Conservation (phyloP, 371 early-diverging fungal genomes). For the Funneliformis caledonium region DNA sequence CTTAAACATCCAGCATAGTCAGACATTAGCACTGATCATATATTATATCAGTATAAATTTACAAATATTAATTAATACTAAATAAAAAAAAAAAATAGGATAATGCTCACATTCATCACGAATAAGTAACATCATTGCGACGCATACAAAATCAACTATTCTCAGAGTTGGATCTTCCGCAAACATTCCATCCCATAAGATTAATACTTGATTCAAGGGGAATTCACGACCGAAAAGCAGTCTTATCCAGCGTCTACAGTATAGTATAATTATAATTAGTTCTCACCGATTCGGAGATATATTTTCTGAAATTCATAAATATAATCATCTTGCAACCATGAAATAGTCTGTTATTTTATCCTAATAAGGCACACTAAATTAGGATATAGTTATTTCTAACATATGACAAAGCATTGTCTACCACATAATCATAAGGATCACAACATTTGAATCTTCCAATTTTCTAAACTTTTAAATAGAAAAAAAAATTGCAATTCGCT, state of each 20-base stretch:
- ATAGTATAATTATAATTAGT: background rate
- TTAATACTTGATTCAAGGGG: slow-evolving; percentile 66
- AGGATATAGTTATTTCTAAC: no score
- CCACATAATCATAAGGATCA: background rate
- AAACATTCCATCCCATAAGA: slow-evolving; percentile 91
- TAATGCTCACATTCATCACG: slow-evolving; percentile 72
- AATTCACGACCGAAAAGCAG: slow-evolving; percentile 92
- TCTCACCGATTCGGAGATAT: background rate
- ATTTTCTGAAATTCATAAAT: no score
- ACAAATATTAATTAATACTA: background rate
- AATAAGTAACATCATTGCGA: slow-evolving; percentile 75
- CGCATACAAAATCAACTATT: slow-evolving; percentile 81
- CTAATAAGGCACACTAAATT: background rate
- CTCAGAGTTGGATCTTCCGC: slow-evolving; percentile 74
- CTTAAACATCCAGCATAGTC: slow-evolving; percentile 82
- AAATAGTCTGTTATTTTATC: background rate
- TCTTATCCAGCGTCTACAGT: slow-evolving; percentile 86
- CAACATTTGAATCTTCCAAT: no score
- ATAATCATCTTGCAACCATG: no score
- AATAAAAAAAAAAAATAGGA: background rate
- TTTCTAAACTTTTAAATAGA: no score
- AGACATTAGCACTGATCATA: slow-evolving; percentile 62
- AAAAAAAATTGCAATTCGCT: no score
- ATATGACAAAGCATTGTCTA: background rate
- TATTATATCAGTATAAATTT: background rate